phyloP scores from a whole-genome alignment of 257 asterid species.

The Plantago elongata region DNA sequence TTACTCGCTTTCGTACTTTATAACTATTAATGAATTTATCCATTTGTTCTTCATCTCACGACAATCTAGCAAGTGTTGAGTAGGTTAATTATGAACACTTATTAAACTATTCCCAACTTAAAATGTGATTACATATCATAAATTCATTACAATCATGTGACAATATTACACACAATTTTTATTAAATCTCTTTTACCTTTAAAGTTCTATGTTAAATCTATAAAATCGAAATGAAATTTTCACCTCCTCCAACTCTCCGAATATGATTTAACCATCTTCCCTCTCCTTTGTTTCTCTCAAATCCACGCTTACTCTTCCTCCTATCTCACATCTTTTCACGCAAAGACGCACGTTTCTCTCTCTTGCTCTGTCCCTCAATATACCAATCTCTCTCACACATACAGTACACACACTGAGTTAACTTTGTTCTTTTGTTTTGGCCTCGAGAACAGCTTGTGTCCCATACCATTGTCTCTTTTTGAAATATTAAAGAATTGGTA shows the following conservation, averaged over 20 bases:
- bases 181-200: neutral
- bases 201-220: neutral
- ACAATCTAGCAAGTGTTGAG: too few relatives aligned
- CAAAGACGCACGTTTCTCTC: conserved; percentile 57
- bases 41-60: too few relatives aligned
- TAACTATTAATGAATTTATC: too few relatives aligned
- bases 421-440: conserved; percentile 38
- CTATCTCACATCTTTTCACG: conserved; percentile 56
- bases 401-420: conserved; percentile 25
- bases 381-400: conserved; percentile 26
- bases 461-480: conserved; percentile 26
- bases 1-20: too few relatives aligned
- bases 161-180: too few relatives aligned
- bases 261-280: conserved; percentile 20
- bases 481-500: too few relatives aligned
- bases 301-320: conserved; percentile 24
- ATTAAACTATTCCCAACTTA: too few relatives aligned
- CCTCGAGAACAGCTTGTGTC: conserved; percentile 58
- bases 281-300: neutral
- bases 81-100: too few relatives aligned
- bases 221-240: too few relatives aligned
- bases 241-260: too few relatives aligned
- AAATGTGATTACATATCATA: too few relatives aligned
- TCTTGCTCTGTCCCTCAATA: conserved; percentile 38
- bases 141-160: too few relatives aligned